phyloP scores from a whole-genome alignment of 495 filamentous ascomycete genomes.

The Alectoria sarmentosa region DNA sequence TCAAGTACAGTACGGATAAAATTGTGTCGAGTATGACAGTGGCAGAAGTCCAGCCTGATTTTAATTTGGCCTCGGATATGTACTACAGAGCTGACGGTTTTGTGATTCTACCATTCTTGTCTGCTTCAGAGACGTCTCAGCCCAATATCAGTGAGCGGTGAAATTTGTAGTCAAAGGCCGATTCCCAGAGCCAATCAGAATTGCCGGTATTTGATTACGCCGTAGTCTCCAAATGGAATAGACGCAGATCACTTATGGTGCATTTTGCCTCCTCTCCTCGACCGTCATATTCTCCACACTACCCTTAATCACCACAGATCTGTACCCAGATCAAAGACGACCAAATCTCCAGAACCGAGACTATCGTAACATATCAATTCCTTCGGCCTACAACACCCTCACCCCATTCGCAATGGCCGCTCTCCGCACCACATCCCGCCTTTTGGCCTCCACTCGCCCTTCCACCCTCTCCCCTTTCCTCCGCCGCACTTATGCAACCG shows the following conservation, averaged over 20 bases:
- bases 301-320: neutral
- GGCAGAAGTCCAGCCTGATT: no score
- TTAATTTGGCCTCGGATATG: no score
- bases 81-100: neutral
- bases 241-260: slow-evolving; percentile 5
- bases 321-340: neutral
- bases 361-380: neutral
- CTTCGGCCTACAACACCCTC: neutral
- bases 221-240: neutral
- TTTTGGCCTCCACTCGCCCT: slow-evolving; percentile 52
- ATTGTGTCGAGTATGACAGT: no score
- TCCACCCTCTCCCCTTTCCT: slow-evolving; percentile 42
- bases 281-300: slow-evolving; percentile 1
- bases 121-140: no score
- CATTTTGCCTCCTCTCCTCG: slow-evolving; percentile 20
- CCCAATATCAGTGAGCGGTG: no score
- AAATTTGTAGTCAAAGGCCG: no score
- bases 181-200: slow-evolving; percentile 15
- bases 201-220: slow-evolving; percentile 7
- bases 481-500: slow-evolving; percentile 45
- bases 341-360: neutral
- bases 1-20: no score
- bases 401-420: slow-evolving; percentile 56
- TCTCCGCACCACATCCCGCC: slow-evolving; percentile 61
- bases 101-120: neutral